These are phyloP conservation scores for Hemisphaericaspora subhashii DNA, from an alignment of 1,139 yeast species.

Conservation along the genomic window DNA sequence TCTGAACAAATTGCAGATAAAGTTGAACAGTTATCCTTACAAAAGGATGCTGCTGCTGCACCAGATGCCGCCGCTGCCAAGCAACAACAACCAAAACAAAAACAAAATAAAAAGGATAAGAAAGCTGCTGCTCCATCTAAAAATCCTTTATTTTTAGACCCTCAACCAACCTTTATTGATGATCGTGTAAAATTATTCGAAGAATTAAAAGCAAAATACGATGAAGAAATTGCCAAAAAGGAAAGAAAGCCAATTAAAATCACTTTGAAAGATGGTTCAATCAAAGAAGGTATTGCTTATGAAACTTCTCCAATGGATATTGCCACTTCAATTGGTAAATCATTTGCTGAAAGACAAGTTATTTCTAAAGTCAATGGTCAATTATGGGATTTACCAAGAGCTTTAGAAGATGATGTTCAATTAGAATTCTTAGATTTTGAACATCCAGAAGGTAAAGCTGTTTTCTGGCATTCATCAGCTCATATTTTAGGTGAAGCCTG, in stretches of 20 bases:
- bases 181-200: slow-evolving; percentile 80
- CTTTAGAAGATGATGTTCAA: slow-evolving; percentile 70
- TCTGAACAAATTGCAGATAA: slow-evolving; percentile 15
- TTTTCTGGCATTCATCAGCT: slow-evolving; percentile 99
- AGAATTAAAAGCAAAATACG: slow-evolving; percentile 73
- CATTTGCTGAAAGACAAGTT: slow-evolving; percentile 79
- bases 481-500: slow-evolving; percentile 98
- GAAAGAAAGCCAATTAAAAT: slow-evolving; percentile 63
- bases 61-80: neutral
- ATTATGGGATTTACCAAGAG: slow-evolving; percentile 95
- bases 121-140: slow-evolving; percentile 25
- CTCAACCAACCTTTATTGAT: slow-evolving; percentile 80
- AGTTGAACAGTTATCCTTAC: slow-evolving; percentile 11
- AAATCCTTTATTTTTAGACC: slow-evolving; percentile 55
- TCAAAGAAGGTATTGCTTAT: slow-evolving; percentile 77
- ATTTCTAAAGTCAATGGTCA: slow-evolving; percentile 87
- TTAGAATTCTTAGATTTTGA: slow-evolving; percentile 73
- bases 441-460: slow-evolving; percentile 85
- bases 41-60: slow-evolving; percentile 4
- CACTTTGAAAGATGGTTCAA: slow-evolving; percentile 83
- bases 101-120: slow-evolving; percentile 10
- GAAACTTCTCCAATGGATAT: slow-evolving; percentile 89
- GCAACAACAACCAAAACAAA: slow-evolving; percentile 1
- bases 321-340: slow-evolving; percentile 81
- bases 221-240: slow-evolving; percentile 66